These are phyloP conservation scores for Boletus bicolor DNA, from an alignment of 768 basidiomycete species.

Conservation along the genomic window DNA sequence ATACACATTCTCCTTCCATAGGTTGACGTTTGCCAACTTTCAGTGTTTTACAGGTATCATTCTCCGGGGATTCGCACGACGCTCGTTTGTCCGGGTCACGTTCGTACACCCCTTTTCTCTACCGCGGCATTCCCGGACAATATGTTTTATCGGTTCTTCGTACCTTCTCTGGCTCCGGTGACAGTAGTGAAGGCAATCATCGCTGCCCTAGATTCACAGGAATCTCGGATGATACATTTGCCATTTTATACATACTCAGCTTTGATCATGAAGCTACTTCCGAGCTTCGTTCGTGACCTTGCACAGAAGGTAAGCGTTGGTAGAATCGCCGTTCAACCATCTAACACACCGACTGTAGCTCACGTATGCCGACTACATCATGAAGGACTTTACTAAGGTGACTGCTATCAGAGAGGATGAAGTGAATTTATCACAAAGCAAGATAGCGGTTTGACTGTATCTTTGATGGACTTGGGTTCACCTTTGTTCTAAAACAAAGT, in stretches of 20 bases:
- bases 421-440: constrained; percentile 20
- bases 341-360: constrained; percentile 41
- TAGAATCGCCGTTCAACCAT: not conserved
- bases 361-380: constrained; percentile 64
- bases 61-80: constrained; percentile 83
- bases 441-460: constrained; percentile 12
- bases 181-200: constrained; percentile 80
- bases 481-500: not conserved
- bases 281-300: constrained; percentile 73
- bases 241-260: constrained; percentile 70
- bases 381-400: constrained; percentile 66
- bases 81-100: constrained; percentile 76
- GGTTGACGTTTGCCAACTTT: not conserved
- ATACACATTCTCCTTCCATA: constrained; percentile 11
- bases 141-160: constrained; percentile 63
- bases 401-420: constrained; percentile 60
- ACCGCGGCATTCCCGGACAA: constrained; percentile 48
- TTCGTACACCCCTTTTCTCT: constrained; percentile 77
- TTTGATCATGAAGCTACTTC: constrained; percentile 54
- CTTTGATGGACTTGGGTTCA: not conserved
- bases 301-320: constrained; percentile 60
- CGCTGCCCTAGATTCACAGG: constrained; percentile 73
- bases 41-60: constrained; percentile 48
- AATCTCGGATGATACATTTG: constrained; percentile 65
- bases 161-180: constrained; percentile 71